Evolutionary conservation across 176 grass and related monocot genomes (phyloP).

Genomic region (Poa pratensis): DNA sequence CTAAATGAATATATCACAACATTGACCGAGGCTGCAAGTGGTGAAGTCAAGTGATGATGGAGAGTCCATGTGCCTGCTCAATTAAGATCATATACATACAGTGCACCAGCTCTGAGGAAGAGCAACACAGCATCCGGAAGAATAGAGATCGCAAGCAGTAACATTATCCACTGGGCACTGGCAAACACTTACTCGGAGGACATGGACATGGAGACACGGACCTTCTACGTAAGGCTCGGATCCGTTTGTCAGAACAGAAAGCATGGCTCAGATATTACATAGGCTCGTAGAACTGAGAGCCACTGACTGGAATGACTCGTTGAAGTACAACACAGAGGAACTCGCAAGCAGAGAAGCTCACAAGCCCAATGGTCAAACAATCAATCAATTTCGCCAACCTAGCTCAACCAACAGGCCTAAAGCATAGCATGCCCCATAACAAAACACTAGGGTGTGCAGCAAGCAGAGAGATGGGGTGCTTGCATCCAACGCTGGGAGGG

Average conservation of each 20-base stretch:
- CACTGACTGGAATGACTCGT: not conserved
- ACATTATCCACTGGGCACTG: not conserved
- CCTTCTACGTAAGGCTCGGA: not conserved
- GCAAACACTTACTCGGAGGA: not conserved
- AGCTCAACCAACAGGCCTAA: not conserved
- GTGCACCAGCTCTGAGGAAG: no score
- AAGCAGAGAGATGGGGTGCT: not conserved
- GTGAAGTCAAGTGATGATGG: not conserved
- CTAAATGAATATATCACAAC: not conserved
- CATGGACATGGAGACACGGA: not conserved
- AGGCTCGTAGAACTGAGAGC: not conserved
- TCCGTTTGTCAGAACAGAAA: not conserved
- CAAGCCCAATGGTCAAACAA: not conserved
- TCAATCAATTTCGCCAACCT: not conserved
- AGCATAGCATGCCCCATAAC: not conserved
- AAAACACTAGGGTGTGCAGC: not conserved
- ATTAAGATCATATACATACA: no score
- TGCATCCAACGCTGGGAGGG: not conserved
- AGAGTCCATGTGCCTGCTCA: not conserved
- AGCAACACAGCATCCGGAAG: not conserved
- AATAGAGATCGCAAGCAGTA: not conserved
- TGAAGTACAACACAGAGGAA: not conserved
- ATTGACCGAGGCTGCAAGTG: not conserved
- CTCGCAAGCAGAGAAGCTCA: conserved; percentile 7
- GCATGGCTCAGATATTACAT: not conserved